Evolutionary conservation across 306 rosid species (phyloP), one percentile per base, ranked within the genome.

Genomic region (Biancaea sappan): DNA sequence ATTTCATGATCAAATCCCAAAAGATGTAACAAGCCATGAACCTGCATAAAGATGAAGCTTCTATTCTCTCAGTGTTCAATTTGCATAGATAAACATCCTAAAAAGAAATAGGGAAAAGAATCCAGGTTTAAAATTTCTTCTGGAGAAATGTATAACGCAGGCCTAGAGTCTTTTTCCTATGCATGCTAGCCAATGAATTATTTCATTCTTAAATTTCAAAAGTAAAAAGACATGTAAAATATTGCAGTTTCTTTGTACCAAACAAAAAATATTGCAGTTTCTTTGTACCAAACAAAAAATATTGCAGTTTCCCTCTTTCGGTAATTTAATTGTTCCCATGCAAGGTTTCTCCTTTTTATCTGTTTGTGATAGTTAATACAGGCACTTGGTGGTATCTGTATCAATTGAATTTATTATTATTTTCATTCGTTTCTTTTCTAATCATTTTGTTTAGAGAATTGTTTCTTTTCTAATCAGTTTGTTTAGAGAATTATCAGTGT

Each of bases 11-110:
- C 97, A 86, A 89, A 94, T 69, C 96, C 96, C 81, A 91, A 70
- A 74, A 91, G 92, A 91, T 94, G 97, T 85, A 94, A 84, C 82
- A 94, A 79, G 31, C 98, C 98, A 85, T 89, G 98, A 77, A 94
- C 83, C 97, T 91, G 77, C 74, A 75, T 48, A 58, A 40, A 32
- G 3, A 69, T 77, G 44, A 76, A 46, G 65, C 61, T 44, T 75
- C 57, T 43, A 78, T 26, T 16, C 58, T 68, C 56, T 77, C 32
- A 80, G 63, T 66, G 63, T 65, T 79, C 74, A 70, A 50, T 73
- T 53, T 58, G 63, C 37, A 53, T 54, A 66, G 48, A 63, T 5
- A 63, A 63, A 37, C 4, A 19, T 18, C 32, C 21, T 38, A 13
- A 32, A 26, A 13, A 65, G n/a, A 41, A 41, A 18, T 8, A 46